Base-by-base conservation (phyloP, 129 eudicot genomes). In the Mikania micrantha region DNA sequence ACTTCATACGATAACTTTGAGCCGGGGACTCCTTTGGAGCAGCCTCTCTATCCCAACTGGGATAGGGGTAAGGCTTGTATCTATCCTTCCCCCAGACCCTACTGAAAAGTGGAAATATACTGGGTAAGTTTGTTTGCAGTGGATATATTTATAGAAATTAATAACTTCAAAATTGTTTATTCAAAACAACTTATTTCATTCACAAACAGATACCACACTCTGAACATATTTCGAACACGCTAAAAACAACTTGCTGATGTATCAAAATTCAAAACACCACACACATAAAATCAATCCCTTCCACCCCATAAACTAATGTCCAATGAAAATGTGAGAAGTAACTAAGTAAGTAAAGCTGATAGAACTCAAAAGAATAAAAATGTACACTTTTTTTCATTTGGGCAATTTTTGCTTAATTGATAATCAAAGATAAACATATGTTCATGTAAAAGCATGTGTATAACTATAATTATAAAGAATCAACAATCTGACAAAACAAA, bases 381-480 rank as follows among this genome's bases (percentile, higher is more conserved):
- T 49, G 54, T 24, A 6, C 63, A 21, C 64, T 64, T 60, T 49
- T 64, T 60, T 49, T 57, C 21, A 45, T 24, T 69, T 52, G 44
- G 48, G 48, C 53, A 70, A 38, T 32, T 36, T 44, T 71, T 53
- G 34, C 44, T 28, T 32, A 44, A 10, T 38, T 36, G 70, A 36
- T 27, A 65, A 21, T 39, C 11, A 31, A 65, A 63, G 54, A 67
- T 28, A 48, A 49, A 28, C 16, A 59, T 72, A 32, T 7, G 29
- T 57, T 53, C n/a, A 74, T 64, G 60, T 68, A 49, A 79, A 27
- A 67, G 50, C 53, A 79, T 61, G 69, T 80, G 81, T 69, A 59
- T 39, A 2, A 22, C 42, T 70, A 71, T 48, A 66, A 75, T 66
- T 78, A 71, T 76, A 76, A 77, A 77, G 80, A 77, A 77, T 84